Percentiles rank a stretch among this genome's conserved stretches.
These are phyloP conservation scores for Lyophyllum atratum DNA, from an alignment of 768 basidiomycete species.

Conservation along the genomic window DNA sequence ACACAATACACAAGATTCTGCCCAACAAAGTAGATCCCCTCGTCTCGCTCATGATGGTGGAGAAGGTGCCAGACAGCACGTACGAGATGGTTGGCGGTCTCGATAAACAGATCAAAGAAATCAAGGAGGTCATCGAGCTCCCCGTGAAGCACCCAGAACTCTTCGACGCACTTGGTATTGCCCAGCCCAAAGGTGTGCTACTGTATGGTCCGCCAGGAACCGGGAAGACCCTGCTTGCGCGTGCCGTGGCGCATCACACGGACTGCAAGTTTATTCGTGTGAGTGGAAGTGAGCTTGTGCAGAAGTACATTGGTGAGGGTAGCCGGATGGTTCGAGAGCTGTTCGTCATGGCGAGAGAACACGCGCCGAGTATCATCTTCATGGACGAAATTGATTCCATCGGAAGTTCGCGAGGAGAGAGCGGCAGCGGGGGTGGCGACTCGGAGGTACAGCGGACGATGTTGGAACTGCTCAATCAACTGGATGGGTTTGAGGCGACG, in stretches of 20 bases:
- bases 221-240: conserved; percentile 92
- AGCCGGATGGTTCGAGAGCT: conserved; percentile 95
- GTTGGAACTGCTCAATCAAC: conserved; percentile 86
- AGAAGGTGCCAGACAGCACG: conserved; percentile 98
- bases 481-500: conserved; percentile 93
- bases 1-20: conserved; percentile 94
- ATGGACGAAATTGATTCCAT: conserved; percentile 99
- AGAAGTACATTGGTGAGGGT: conserved; percentile 98
- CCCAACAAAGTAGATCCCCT: conserved; percentile 98
- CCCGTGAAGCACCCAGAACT: conserved; percentile 98
- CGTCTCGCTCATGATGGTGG: conserved; percentile 99
- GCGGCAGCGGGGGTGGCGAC: conserved; percentile 87
- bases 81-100: conserved; percentile 99
- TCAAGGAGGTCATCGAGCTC: conserved; percentile 94
- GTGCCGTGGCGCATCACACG: conserved; percentile 96
- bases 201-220: conserved; percentile 97
- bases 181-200: conserved; percentile 94
- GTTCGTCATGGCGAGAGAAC: conserved; percentile 98
- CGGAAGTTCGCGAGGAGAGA: conserved; percentile 89
- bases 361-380: conserved; percentile 98
- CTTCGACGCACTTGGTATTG: conserved; percentile 94
- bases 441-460: conserved; percentile 91
- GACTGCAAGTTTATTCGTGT: conserved; percentile 98
- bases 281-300: conserved; percentile 90
- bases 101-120: conserved; percentile 95